These are phyloP conservation scores for Tolypocladium endophyticum DNA, from an alignment of 2,329 filamentous ascomycete species.

Conservation along the genomic window DNA sequence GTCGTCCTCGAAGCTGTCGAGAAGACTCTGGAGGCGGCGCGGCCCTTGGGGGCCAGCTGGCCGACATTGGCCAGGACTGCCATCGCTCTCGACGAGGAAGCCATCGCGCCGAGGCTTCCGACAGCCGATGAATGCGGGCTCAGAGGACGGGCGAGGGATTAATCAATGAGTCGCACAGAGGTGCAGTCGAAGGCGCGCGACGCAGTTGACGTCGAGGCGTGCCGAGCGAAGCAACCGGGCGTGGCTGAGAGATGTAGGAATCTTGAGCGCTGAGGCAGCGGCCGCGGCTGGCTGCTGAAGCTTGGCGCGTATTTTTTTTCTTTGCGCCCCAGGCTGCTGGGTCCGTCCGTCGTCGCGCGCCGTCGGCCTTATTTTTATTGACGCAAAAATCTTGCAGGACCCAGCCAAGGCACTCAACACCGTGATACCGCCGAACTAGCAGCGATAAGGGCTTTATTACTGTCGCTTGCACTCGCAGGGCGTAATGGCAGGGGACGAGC, in stretches of 20 bases:
- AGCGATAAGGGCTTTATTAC: not conserved
- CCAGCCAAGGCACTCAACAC: not conserved
- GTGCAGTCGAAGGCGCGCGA: not conserved
- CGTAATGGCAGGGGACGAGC: not conserved
- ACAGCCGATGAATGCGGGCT: constrained; percentile 7
- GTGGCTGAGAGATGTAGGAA: not conserved
- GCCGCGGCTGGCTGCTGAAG: not conserved
- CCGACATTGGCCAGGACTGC: constrained; percentile 21
- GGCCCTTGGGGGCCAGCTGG: constrained; percentile 16
- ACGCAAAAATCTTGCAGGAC: not conserved
- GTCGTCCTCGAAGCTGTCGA: constrained; percentile 19
- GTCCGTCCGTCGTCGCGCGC: not conserved
- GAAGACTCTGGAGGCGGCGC: constrained; percentile 21
- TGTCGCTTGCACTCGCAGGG: not conserved
- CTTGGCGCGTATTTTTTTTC: not conserved
- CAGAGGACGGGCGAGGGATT: not conserved
- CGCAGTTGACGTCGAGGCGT: not conserved
- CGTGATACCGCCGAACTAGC: not conserved
- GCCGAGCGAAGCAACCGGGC: not conserved
- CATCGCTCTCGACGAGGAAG: constrained; percentile 34
- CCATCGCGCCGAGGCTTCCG: constrained; percentile 23
- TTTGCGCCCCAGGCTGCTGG: not conserved
- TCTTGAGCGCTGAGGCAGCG: not conserved
- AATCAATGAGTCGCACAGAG: not conserved
- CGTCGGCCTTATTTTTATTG: not conserved